phyloP scores from a whole-genome alignment of 1,284 basidiomycete genomes.

The Malassezia dermatis region DNA sequence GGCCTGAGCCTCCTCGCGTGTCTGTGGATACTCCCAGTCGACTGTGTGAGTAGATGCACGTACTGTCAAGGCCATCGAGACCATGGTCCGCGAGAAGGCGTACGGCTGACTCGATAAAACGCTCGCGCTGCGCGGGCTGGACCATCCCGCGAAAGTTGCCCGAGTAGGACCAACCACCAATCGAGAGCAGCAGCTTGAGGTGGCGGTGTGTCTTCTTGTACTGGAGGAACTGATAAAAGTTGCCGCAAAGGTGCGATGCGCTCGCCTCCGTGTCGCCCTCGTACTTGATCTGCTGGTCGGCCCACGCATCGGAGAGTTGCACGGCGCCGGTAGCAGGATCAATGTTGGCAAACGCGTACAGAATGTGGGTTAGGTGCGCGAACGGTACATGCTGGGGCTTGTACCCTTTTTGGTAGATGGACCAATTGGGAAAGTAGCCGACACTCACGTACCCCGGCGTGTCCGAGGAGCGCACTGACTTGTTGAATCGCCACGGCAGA shows the following conservation, averaged over 20 bases:
- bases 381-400: constrained; percentile 58
- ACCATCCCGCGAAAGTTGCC: constrained; percentile 44
- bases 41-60: constrained; percentile 39
- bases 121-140: constrained; percentile 51
- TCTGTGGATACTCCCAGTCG: constrained; percentile 74
- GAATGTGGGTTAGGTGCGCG: constrained; percentile 63
- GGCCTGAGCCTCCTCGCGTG: constrained; percentile 61
- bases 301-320: constrained; percentile 65
- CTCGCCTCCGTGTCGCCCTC: constrained; percentile 56
- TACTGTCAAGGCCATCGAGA: constrained; percentile 59
- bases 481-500: not conserved
- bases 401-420: constrained; percentile 87
- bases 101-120: constrained; percentile 64
- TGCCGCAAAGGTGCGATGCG: constrained; percentile 72
- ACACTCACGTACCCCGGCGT: not conserved
- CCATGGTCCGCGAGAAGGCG: constrained; percentile 72
- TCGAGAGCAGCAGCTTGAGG: constrained; percentile 48
- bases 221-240: constrained; percentile 74
- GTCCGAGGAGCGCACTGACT: not conserved
- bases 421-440: constrained; percentile 55
- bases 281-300: constrained; percentile 57
- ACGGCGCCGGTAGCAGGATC: constrained; percentile 56
- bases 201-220: constrained; percentile 63
- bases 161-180: constrained; percentile 49
- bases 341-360: constrained; percentile 78